Base-by-base conservation (phyloP, 495 filamentous ascomycete genomes). In the Bombardia bombarda region DNA sequence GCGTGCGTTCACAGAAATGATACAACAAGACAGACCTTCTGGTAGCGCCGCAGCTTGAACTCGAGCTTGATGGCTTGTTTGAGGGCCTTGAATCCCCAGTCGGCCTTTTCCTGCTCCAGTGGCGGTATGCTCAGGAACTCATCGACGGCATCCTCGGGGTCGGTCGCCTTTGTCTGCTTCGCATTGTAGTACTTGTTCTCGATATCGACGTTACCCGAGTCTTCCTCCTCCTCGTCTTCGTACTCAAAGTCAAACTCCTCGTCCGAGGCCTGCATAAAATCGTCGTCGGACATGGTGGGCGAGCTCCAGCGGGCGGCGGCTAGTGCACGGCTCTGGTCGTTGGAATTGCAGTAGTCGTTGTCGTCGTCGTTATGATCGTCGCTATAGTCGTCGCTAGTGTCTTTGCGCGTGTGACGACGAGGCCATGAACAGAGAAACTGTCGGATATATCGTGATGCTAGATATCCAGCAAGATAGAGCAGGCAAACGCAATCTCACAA, bases 101-200 rank as follows among this genome's bases (percentile, higher is more conserved):
- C 90, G 35, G 86, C 86, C 69, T 96, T 96, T 56, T 93, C 87
- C 12, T 61, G 42, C 63, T 98, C 92, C 45, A 95, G 57, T 7
- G 79, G 74, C 7, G 86, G 87, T 48, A 97, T 80, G 7, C 79
- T 84, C 17, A 97, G 70, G 54, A 98, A 98, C 67, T 96, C 90
- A 14, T 82, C 82, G 32, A 97, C 80, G 1, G 92, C 92, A 42
- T 85, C 88, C 53, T 94, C 82, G 2, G 93, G 87, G 47, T 84
- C 85, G 42, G 79, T 80, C 7, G 72, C 74, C 68, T 98, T 98
- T 65, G 93, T 83, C 65, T 95, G 89, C 69, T 98, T 98, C 20
- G 92, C 92, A 68, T 95, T 97, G 74, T 97, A 98, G 69, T 98
- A 98, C 68, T 95, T 95, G 70, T 98, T 98, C 62, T 97, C 93